Conservation (phyloP, 2,329 filamentous ascomycete species). For the Alternaria triticimaculans region DNA sequence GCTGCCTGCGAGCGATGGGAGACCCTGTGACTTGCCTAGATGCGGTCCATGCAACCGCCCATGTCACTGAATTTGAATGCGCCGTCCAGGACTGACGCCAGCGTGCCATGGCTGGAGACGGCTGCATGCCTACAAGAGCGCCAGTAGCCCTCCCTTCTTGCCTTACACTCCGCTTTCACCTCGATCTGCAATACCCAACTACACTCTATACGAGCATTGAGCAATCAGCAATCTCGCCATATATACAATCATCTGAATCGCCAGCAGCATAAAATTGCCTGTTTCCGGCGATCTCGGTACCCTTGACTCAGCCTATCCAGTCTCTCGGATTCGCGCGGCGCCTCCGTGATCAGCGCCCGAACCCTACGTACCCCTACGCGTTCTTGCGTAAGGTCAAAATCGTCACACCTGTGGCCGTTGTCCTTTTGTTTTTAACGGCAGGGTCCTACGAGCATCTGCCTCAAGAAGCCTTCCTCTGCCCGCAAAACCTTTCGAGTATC, state of each 20-base stretch:
- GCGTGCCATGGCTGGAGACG: constrained; percentile 8
- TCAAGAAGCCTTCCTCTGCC: constrained; percentile 16
- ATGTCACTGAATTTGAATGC: constrained; percentile 24
- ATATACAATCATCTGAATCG: not conserved
- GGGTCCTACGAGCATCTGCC: constrained; percentile 13
- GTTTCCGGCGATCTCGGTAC: constrained; percentile 14
- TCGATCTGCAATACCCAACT: not conserved
- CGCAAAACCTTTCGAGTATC: not conserved
- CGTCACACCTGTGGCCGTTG: constrained; percentile 16
- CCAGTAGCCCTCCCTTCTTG: constrained; percentile 20
- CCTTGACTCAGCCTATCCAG: constrained; percentile 27
- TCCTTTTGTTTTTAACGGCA: constrained; percentile 15
- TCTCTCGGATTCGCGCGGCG: constrained; percentile 17
- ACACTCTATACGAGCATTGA: not conserved
- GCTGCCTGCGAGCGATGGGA: constrained; percentile 28
- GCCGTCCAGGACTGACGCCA: constrained; percentile 22
- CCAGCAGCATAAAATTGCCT: constrained; percentile 5
- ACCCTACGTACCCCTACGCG: constrained; percentile 25
- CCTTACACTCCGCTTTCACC: constrained; percentile 4
- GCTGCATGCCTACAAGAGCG: constrained; percentile 34
- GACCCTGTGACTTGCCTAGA: constrained; percentile 39
- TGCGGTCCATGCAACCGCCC: constrained; percentile 30
- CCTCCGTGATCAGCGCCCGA: constrained; percentile 16
- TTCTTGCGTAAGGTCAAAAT: constrained; percentile 18
- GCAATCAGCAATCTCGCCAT: constrained; percentile 1